Conservation (phyloP, 768 basidiomycete species). For the Serendipita vermifera region DNA sequence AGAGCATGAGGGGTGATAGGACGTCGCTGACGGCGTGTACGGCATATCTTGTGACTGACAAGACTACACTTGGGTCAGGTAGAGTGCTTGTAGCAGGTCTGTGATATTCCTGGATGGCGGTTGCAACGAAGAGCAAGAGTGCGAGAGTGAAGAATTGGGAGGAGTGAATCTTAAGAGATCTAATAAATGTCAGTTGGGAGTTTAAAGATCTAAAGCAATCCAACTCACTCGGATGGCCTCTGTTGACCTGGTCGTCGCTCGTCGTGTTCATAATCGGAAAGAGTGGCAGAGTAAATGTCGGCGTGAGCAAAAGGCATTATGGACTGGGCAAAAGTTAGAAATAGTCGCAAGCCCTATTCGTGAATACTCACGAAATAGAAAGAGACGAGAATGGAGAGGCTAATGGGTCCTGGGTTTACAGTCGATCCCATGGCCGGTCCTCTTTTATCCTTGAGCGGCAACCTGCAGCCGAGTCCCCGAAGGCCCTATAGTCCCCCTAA, state of each 20-base stretch:
- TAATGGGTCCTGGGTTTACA: no score
- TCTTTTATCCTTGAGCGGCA: no score
- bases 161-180: not conserved
- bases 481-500: no score
- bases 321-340: no score
- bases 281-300: not conserved
- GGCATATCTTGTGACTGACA: not conserved
- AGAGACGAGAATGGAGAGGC: no score
- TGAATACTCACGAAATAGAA: no score
- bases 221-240: no score
- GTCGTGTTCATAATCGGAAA: not conserved
- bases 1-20: constrained; percentile 4
- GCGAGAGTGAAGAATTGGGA: not conserved
- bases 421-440: no score
- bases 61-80: not conserved
- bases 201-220: no score
- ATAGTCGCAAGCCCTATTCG: no score
- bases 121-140: not conserved
- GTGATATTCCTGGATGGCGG: not conserved
- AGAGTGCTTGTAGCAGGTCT: not conserved
- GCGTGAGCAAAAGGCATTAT: constrained; percentile 6
- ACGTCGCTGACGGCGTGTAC: not conserved
- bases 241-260: not conserved
- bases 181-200: no score
- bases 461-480: no score